These are phyloP conservation scores for Fusarium sp. DNA, from an alignment of 2,329 filamentous ascomycete species.

Conservation along the genomic window DNA sequence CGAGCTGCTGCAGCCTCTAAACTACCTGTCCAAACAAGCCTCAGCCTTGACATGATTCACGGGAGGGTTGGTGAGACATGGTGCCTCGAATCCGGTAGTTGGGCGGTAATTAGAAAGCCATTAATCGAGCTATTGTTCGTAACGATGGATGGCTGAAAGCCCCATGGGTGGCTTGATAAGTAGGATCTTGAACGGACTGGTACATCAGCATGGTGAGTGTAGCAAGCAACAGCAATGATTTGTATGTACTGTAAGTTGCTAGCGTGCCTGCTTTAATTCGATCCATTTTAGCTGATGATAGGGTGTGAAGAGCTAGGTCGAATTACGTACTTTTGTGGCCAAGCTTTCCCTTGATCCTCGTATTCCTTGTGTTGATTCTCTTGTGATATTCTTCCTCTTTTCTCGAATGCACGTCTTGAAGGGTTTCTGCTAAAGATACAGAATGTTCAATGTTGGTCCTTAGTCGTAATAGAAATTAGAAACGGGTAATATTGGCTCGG, in stretches of 20 bases:
- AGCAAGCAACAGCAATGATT: constrained; percentile 15
- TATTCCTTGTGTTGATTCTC: constrained; percentile 33
- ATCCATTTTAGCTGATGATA: constrained; percentile 27
- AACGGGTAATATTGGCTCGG: not conserved
- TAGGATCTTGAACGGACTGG: constrained; percentile 23
- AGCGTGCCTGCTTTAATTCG: constrained; percentile 25
- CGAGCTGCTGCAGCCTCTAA: constrained; percentile 20
- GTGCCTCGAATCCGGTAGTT: constrained; percentile 36
- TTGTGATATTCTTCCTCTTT: constrained; percentile 32
- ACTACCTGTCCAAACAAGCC: constrained; percentile 11
- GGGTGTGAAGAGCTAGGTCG: constrained; percentile 14
- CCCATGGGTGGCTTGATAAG: constrained; percentile 11
- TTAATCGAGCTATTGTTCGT: constrained; percentile 35
- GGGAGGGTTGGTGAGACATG: constrained; percentile 30
- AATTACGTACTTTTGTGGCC: constrained; percentile 20
- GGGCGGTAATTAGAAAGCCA: constrained; percentile 36
- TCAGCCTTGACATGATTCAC: constrained; percentile 22
- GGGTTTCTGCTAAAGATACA: constrained; percentile 11
- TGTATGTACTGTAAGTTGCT: constrained; percentile 15
- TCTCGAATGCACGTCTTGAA: constrained; percentile 28
- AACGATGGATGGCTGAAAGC: constrained; percentile 32
- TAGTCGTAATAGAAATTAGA: not conserved
- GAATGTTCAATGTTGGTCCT: not conserved
- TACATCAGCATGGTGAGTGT: constrained; percentile 22
- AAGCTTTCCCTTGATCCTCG: constrained; percentile 32